phyloP scores from a whole-genome alignment of 768 basidiomycete species.

The Trametes cingulata region DNA sequence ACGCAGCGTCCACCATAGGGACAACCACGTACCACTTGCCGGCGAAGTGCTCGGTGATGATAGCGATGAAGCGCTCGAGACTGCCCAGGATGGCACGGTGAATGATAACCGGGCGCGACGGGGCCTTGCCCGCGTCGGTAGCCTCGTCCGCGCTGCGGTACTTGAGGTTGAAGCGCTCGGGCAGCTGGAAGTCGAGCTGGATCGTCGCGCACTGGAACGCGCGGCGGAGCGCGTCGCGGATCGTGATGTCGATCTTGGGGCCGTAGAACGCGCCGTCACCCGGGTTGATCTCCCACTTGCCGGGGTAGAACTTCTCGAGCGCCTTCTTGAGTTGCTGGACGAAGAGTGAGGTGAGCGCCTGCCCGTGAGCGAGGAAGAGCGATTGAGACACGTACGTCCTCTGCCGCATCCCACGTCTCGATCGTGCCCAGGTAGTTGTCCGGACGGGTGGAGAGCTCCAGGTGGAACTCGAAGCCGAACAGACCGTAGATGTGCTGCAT shows the following conservation, averaged over 20 bases:
- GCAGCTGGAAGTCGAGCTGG: constrained; percentile 98
- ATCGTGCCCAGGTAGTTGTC: constrained; percentile 90
- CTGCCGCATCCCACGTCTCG: constrained; percentile 89
- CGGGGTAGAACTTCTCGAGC: constrained; percentile 83
- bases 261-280: constrained; percentile 99
- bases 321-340: constrained; percentile 78
- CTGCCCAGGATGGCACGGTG: constrained; percentile 95
- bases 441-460: constrained; percentile 94
- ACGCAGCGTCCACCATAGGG: not conserved
- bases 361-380: not conserved
- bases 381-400: constrained; percentile 51
- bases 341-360: not conserved
- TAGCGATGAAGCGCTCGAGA: constrained; percentile 94
- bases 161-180: constrained; percentile 92
- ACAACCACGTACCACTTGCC: constrained; percentile 81
- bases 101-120: constrained; percentile 91
- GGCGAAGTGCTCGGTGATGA: constrained; percentile 95
- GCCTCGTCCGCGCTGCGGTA: constrained; percentile 81
- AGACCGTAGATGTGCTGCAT: constrained; percentile 91
- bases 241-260: constrained; percentile 97
- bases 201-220: constrained; percentile 99
- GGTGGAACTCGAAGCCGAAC: constrained; percentile 92
- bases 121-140: constrained; percentile 45
- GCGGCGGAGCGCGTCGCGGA: constrained; percentile 87
- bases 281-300: constrained; percentile 90